phyloP scores from a whole-genome alignment of 148 eudicot genomes.

The Linanthus parryae region DNA sequence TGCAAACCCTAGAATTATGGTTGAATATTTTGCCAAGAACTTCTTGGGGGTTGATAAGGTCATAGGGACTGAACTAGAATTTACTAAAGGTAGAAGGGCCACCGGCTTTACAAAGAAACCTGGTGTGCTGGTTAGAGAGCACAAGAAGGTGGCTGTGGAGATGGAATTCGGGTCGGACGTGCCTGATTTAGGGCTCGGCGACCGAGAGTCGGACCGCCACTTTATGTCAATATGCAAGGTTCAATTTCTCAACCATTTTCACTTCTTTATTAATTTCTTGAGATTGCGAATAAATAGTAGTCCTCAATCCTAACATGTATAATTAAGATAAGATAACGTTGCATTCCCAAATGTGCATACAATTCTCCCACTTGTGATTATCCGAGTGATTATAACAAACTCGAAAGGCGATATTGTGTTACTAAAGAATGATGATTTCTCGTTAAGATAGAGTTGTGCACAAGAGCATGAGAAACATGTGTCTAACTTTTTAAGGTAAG shows the following conservation, averaged over 20 bases:
- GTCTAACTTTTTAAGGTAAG: too few species aligned
- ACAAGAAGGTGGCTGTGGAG: conserved; percentile 34
- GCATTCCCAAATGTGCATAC: too few species aligned
- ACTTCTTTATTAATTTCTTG: not conserved
- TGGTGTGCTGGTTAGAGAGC: conserved; percentile 63
- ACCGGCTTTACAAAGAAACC: conserved; percentile 59
- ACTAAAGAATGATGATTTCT: too few species aligned
- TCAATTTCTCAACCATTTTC: conserved; percentile 1
- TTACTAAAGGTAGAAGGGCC: conserved; percentile 36
- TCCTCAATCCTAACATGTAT: too few species aligned
- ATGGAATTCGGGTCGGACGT: conserved; percentile 35
- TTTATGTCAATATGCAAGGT: conserved; percentile 94
- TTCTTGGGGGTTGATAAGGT: conserved; percentile 66
- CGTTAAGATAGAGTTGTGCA: too few species aligned
- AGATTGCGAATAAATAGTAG: too few species aligned
- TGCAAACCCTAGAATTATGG: conserved; percentile 66
- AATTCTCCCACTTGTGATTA: too few species aligned
- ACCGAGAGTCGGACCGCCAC: conserved; percentile 52
- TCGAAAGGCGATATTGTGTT: too few species aligned
- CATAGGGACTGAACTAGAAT: conserved; percentile 57
- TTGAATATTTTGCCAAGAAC: conserved; percentile 53
- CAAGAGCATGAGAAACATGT: too few species aligned
- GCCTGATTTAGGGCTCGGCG: conserved; percentile 79
- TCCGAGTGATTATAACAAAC: too few species aligned
- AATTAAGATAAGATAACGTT: too few species aligned